These are phyloP conservation scores for Coniferiporia weirii DNA, from an alignment of 1,284 basidiomycete genomes.

Conservation along the genomic window DNA sequence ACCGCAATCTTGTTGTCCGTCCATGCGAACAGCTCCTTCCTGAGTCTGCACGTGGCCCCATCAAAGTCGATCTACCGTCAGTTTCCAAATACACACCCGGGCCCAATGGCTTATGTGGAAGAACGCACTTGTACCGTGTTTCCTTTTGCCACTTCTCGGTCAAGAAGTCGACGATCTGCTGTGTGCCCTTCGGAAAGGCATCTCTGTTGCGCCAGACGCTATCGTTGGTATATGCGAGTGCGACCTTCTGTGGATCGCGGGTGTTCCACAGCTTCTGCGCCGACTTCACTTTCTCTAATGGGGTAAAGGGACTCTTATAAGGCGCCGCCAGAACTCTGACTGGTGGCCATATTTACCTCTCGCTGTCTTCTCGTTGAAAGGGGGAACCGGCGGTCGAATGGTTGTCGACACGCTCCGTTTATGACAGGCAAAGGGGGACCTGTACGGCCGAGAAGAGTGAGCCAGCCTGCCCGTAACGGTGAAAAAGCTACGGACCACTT, in stretches of 20 bases:
- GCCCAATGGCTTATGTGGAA: neutral
- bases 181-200: constrained; percentile 43
- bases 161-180: constrained; percentile 46
- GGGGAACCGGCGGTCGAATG: constrained; percentile 15
- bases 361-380: constrained; percentile 18
- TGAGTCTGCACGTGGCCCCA: constrained; percentile 33
- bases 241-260: constrained; percentile 23
- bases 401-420: neutral
- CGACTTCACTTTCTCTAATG: constrained; percentile 16
- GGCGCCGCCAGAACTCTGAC: neutral
- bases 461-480: too few relatives aligned
- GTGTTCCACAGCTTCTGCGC: constrained; percentile 20
- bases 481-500: too few relatives aligned
- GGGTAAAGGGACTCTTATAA: neutral
- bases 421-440: too few relatives aligned
- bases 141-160: constrained; percentile 53
- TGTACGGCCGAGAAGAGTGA: too few relatives aligned
- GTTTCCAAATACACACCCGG: too few relatives aligned
- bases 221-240: constrained; percentile 49
- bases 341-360: constrained; percentile 4
- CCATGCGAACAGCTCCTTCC: constrained; percentile 57
- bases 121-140: constrained; percentile 27
- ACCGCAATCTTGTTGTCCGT: constrained; percentile 55
- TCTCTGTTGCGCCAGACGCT: constrained; percentile 59
- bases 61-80: too few relatives aligned